Conservation (phyloP, 352 stramenopile genomes). For the Pythium utonaiense region DNA sequence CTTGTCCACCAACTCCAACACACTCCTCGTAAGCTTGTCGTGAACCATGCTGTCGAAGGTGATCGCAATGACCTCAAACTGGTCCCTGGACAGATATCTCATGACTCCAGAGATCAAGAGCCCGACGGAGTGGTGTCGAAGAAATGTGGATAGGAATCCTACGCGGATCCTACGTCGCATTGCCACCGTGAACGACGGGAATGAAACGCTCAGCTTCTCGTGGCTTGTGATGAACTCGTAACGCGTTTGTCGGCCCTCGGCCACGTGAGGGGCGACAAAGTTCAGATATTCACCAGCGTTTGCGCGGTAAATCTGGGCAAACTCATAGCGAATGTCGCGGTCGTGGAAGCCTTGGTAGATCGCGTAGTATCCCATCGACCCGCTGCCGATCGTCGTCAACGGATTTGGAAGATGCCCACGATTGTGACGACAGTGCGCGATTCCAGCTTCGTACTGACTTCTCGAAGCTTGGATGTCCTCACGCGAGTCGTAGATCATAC, state of each 20-base stretch:
- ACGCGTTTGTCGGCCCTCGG: not conserved
- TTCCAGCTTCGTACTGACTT: conserved; percentile 6
- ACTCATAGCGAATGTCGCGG: conserved; percentile 28
- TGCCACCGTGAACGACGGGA: not conserved
- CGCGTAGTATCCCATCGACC: conserved; percentile 58
- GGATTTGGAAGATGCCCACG: conserved; percentile 16
- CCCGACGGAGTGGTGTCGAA: conserved; percentile 57
- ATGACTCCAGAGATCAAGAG: conserved; percentile 50
- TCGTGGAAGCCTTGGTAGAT: conserved; percentile 55
- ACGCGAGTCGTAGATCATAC: conserved; percentile 26
- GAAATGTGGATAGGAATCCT: conserved; percentile 47
- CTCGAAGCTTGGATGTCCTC: conserved; percentile 16
- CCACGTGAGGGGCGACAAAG: conserved; percentile 31
- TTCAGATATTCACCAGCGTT: conserved; percentile 9
- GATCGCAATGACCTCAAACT: conserved; percentile 32
- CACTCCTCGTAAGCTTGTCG: conserved; percentile 21
- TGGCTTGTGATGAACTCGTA: not conserved
- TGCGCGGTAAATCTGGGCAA: conserved; percentile 41
- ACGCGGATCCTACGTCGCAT: conserved; percentile 30
- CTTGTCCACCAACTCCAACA: conserved; percentile 6
- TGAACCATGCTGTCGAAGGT: conserved; percentile 9
- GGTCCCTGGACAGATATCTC: conserved; percentile 10
- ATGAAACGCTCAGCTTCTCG: not conserved
- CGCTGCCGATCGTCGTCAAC: conserved; percentile 24
- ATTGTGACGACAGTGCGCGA: conserved; percentile 13